Base-by-base conservation (phyloP, 1,284 basidiomycete species). In the Sanghuangporus baumii region DNA sequence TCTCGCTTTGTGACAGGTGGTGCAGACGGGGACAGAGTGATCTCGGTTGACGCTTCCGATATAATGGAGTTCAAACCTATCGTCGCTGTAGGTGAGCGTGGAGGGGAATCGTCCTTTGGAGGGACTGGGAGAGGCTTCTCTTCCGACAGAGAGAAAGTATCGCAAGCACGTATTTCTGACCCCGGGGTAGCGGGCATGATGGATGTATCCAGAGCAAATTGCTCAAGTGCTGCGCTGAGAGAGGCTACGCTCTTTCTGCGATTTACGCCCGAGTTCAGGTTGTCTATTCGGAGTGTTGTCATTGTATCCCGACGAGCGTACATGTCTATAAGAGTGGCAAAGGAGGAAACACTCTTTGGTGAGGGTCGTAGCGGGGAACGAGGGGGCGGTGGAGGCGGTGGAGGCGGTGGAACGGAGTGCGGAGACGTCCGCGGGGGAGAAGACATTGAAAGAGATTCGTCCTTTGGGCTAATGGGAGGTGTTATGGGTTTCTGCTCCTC, bases 1-100 rank as follows among this genome's bases (percentile, higher is more conserved):
- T 87, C 81, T 31, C 95, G 85, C 75, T 94, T 96, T 18, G 90
- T 76, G 41, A 79, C 69, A n/a, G 60, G 63, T n/a, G 65, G 48
- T 11, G 66, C 36, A 11, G 60, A 37, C 16, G 65, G 57, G 8
- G 66, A 64, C 37, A 71, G 66, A 23, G 71, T 63, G 14, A 36
- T 36, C 8, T 59, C 52, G n/a, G 57, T 62, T 11, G 55, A 57
- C 6, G 59, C 57, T 31, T 65, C 59, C 60, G 63, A 65, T 36
- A 55, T 26, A 18, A 56, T 34, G 18, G 56, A 43, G 55, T 34
- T 47, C 7, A 50, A 26, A 26, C 50, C 54, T 23, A 61, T 47
- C 23, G 62, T 60, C 18, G 50, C 58, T 31, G 57, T 63, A 20
- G 63, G 63, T 7, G 58, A 64, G 26, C 47, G 56, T 11, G 52